These are phyloP conservation scores for Elsinoe fawcettii DNA, from an alignment of 2,329 filamentous ascomycete genomes.

Conservation along the genomic window DNA sequence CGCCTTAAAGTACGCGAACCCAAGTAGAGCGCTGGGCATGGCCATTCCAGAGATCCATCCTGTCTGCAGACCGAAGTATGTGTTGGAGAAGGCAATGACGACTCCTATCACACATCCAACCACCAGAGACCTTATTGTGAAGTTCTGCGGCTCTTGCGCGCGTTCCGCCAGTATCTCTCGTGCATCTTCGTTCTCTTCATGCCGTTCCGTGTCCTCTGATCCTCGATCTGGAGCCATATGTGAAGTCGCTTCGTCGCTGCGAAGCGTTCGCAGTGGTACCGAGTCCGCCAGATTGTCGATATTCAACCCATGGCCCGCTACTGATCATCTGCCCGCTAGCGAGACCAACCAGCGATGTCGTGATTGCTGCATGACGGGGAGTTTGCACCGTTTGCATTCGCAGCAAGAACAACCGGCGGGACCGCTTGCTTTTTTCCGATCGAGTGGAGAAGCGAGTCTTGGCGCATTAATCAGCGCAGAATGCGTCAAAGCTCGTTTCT, in stretches of 20 bases:
- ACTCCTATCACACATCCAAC: conserved; percentile 79
- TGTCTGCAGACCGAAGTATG: conserved; percentile 96
- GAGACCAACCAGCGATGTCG: background rate
- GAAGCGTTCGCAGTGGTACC: background rate
- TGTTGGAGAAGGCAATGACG: conserved; percentile 92
- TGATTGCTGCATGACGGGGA: conserved; percentile 1
- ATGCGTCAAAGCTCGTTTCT: conserved; percentile 1
- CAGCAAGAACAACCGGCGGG: conserved; percentile 3
- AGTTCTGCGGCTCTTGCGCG: conserved; percentile 53
- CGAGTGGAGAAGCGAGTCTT: background rate
- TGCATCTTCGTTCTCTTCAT: conserved; percentile 2
- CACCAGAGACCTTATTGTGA: conserved; percentile 72
- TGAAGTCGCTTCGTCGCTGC: background rate
- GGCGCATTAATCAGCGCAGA: background rate
- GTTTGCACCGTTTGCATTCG: background rate
- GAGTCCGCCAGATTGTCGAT: background rate
- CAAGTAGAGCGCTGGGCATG: conserved; percentile 90
- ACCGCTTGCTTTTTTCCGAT: background rate
- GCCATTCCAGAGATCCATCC: conserved; percentile 83
- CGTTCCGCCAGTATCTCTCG: conserved; percentile 20
- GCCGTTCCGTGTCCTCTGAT: conserved; percentile 6
- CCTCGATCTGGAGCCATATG: conserved; percentile 32
- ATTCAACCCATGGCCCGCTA: conserved; percentile 3
- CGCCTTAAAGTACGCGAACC: conserved; percentile 86
- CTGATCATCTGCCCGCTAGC: background rate